Evolutionary conservation across 768 basidiomycete genomes (phyloP), one percentile per base, ranked within the genome.

Genomic region (Tulasnella sp.): DNA sequence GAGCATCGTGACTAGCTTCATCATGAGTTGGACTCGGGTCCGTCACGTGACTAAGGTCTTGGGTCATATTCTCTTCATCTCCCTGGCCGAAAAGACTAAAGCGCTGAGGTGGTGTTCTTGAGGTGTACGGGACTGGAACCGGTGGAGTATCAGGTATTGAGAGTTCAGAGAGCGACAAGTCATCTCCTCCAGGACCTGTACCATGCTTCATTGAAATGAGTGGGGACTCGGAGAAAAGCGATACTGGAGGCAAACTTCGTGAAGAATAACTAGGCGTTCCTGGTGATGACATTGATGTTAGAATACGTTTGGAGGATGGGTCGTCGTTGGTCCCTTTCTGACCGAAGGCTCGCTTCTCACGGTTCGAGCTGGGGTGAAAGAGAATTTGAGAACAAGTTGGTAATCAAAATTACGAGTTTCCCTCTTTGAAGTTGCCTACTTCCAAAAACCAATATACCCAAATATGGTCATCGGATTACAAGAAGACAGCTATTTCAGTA

Each of bases 111-210:
- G 41, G 39, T 31, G 19, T 27, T 19, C 39, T 22, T 10, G 33
- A 48, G 13, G 40, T 19, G 1, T 27, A 43, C 15, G 49, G 2
- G 15, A 40, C 31, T 34, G 31, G 41, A n/a, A n/a, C n/a, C 39
- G 29, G 40, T 2, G 49, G 49, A 1, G 49, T 51, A n/a, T 40
- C 49, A 20, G n/a, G 10, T 24, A 43, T 31, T 10, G 49, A 51
- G 35, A 51, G 49, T 41, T 51, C 49, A 28, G 49, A 51, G 49
- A 51, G 49, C 39, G 49, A 42, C 22, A 51, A 41, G 39, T 51
- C 49, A 41, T 51, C 49, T 16, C 49, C 49, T 8, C 49, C 25
- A 3, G 37, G 49, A 10, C 49, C 49, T 6, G 49, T 44, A 15
- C 44, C 44, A 16, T 25, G 9, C 3, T 29, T 22, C 3, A 51